Conservation (phyloP, 768 basidiomycete genomes). For the Amanita subjunquillea region DNA sequence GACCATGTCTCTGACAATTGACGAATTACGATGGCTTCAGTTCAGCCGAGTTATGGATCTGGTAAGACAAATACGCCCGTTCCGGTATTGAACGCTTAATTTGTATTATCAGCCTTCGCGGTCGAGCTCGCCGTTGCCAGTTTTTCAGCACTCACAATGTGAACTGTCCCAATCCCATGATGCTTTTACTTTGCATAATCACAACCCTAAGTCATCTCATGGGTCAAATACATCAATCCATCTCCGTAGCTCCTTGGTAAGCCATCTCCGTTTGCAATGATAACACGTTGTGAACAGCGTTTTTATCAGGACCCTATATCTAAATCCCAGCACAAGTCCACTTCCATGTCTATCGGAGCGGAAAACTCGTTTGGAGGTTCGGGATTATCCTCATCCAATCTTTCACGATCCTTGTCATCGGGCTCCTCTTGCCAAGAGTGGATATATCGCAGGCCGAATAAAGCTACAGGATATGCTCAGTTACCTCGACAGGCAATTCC, state of each 20-base stretch:
- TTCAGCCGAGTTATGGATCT: constrained; percentile 19
- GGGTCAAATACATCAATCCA: neutral
- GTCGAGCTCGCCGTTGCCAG: neutral
- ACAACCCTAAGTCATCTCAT: neutral
- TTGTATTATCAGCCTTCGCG: neutral
- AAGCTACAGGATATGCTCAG: constrained; percentile 15
- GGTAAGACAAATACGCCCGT: neutral
- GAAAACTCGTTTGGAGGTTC: neutral
- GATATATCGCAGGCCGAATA: constrained; percentile 36
- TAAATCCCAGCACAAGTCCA: neutral
- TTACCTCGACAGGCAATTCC: constrained; percentile 14
- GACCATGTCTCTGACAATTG: constrained; percentile 26
- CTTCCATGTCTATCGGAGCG: neutral
- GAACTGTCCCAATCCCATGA: neutral
- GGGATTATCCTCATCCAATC: constrained; percentile 10
- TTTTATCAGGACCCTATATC: neutral
- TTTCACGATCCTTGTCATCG: constrained; percentile 1
- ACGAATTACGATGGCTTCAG: constrained; percentile 41
- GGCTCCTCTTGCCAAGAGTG: constrained; percentile 27
- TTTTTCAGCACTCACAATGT: neutral
- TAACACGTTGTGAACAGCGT: neutral
- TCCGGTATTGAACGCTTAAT: neutral
- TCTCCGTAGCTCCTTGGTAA: neutral
- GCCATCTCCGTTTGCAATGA: neutral
- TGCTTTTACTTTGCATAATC: too few species aligned